phyloP scores from a whole-genome alignment of 495 filamentous ascomycete species.

The Annulohypoxylon nitens region DNA sequence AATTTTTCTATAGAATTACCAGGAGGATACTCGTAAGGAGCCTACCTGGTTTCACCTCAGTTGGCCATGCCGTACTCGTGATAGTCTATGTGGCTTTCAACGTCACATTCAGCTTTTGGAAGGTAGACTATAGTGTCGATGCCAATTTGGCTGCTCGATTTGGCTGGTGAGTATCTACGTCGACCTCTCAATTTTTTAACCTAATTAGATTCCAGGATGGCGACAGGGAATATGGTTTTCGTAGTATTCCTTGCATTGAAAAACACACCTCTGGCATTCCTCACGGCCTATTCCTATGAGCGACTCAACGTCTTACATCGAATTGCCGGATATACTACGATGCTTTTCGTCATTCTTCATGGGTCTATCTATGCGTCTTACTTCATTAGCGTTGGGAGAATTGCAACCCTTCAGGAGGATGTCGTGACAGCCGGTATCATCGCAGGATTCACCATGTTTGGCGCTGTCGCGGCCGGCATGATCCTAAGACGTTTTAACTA shows the following conservation, averaged over 20 bases:
- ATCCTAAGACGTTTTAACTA: slow-evolving; percentile 64
- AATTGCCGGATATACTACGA: slow-evolving; percentile 67
- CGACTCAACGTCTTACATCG: slow-evolving; percentile 71
- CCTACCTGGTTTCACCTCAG: slow-evolving; percentile 64
- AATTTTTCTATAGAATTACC: slow-evolving; percentile 40
- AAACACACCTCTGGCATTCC: slow-evolving; percentile 69
- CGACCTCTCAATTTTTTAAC: neutral
- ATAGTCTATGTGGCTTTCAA: slow-evolving; percentile 65
- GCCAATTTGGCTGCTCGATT: slow-evolving; percentile 56
- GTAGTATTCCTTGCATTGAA: slow-evolving; percentile 71
- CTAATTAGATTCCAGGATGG: slow-evolving; percentile 60
- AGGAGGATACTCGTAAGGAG: slow-evolving; percentile 61
- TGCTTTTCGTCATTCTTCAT: slow-evolving; percentile 61
- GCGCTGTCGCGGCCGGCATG: slow-evolving; percentile 54
- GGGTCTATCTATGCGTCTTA: slow-evolving; percentile 57
- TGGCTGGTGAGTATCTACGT: slow-evolving; percentile 61
- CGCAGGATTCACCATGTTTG: slow-evolving; percentile 61
- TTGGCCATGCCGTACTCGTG: slow-evolving; percentile 63
- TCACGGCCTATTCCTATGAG: slow-evolving; percentile 72
- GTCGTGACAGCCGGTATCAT: slow-evolving; percentile 62
- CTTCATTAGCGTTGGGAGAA: slow-evolving; percentile 49
- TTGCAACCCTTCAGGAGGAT: slow-evolving; percentile 52
- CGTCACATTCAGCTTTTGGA: slow-evolving; percentile 61
- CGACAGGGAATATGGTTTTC: slow-evolving; percentile 65
- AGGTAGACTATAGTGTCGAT: slow-evolving; percentile 53